Base-by-base conservation (phyloP, 257 asterid genomes). In the Sherardia arvensis region DNA sequence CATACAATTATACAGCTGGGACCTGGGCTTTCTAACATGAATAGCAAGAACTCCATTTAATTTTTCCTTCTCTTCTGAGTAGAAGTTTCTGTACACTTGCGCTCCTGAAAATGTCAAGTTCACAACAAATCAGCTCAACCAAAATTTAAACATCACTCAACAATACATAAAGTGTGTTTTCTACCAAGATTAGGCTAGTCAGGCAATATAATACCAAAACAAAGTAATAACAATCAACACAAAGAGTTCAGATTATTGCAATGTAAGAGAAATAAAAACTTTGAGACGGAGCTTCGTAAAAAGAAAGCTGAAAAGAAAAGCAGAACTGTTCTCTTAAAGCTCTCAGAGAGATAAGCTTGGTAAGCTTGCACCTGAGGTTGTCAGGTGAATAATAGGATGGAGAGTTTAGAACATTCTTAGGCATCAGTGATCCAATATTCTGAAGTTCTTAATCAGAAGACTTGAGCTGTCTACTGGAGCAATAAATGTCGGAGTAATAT, bases 21-120 rank as follows among this genome's bases (percentile, higher is more conserved):
- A 74, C 62, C 66, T 58, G 62, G 84, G 79, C 63, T 49, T 69
- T 51, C 38, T 66, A 62, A 84, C 76, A 68, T 78, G 67, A 56
- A 88, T 80, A 47, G 95, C 95, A 83, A 88, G 74, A 54, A 87
- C 95, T 7, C 97, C 98, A 66, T 83, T 85, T 25, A 73, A 74
- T 64, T 59, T 78, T 78, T 92, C 98, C 78, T 82, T 88, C 83
- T 85, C 93, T 75, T 85, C 87, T 17, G 95, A 69, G 69, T 92
- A 92, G 69, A 92, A 88, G 59, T 69, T 84, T 71, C 98, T 72
- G 71, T 87, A 92, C 62, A 86, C 69, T 77, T 80, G 81, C 72
- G 83, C 91, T 70, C 98, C 98, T 88, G 83, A 69, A 66, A 72
- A 36, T 55, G 21, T 65, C 43, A 57, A 26, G 62, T 66, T n/a